These are phyloP conservation scores for Termitomyces sp. DNA, from an alignment of 768 basidiomycete genomes.

Conservation along the genomic window DNA sequence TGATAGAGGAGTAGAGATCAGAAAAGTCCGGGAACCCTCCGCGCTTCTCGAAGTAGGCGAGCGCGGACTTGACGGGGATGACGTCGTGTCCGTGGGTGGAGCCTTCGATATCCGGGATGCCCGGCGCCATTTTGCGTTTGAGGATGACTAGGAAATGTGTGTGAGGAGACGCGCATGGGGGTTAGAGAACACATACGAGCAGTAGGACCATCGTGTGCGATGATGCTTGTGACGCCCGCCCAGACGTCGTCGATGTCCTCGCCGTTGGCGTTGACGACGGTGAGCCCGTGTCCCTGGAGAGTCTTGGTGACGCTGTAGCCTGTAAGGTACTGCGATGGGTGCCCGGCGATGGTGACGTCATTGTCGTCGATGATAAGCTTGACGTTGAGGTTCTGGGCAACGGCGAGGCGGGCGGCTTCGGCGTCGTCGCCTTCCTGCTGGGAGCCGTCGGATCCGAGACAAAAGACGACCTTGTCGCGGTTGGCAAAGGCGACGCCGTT, in stretches of 20 bases:
- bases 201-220: conserved; percentile 68
- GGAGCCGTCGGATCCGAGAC: conserved; percentile 85
- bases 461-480: conserved; percentile 71
- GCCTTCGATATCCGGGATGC: conserved; percentile 74
- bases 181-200: conserved; percentile 43
- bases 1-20: conserved; percentile 59
- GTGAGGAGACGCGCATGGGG: not conserved
- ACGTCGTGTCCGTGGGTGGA: conserved; percentile 80
- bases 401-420: conserved; percentile 83
- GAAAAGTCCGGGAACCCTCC: conserved; percentile 44
- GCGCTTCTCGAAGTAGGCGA: conserved; percentile 63
- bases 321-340: conserved; percentile 81
- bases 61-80: conserved; percentile 74
- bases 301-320: conserved; percentile 72
- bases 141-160: conserved; percentile 43
- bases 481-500: conserved; percentile 84
- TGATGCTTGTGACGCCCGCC: conserved; percentile 50
- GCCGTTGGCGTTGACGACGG: conserved; percentile 67
- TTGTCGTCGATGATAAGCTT: conserved; percentile 89
- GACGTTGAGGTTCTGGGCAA: conserved; percentile 77
- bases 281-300: conserved; percentile 76
- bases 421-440: conserved; percentile 92
- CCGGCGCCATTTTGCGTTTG: conserved; percentile 67
- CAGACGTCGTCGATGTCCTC: conserved; percentile 80
- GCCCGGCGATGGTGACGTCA: conserved; percentile 89